Base-by-base conservation (phyloP, 1,139 yeast species). In the Debaryomycetaceae sp. region DNA sequence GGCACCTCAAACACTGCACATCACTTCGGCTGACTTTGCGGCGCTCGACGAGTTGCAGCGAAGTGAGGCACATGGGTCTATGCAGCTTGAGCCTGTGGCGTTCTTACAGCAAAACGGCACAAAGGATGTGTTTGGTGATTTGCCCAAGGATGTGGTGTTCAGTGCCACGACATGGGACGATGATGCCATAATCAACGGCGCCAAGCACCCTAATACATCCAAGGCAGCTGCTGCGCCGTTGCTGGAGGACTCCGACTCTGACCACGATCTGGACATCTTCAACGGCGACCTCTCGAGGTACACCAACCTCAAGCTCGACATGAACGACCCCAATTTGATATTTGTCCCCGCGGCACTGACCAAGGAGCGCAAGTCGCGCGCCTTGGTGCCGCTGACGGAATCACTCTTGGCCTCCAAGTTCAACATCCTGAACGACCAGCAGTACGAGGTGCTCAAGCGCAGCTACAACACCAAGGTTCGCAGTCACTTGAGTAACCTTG, bases 381-480 rank as follows among this genome's bases (percentile, higher is more conserved):
- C 73, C 4, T 29, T 59, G 14, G 53, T 73, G 3, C 83, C 85
- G 6, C 52, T 64, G 1, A 65, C 58, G 32, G 81, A 74, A 26
- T 66, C 64, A 36, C 49, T 65, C 20, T 43, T 81, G 23, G 69
- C 64, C 28, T 52, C 61, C 43, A 77, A 76, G 42, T 89, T 83
- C 57, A 83, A 85, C 50, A 71, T 89, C 23, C 88, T 96, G 7
- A 93, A 93, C 54, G 98, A 93, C 54, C 71, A 75, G 27, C 84
- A 83, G 28, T 93, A 93, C 52, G 95, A 85, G 37, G 58, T 82
- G 36, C 65, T 93, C 46, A 83, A 83, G 49, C 83, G 79, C 40
- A 89, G 88, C 45, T 88, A 89, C 52, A 94, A 86, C 50, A 80
- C 95, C 28, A 89, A 86, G 61, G 86, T 91, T 22, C 78, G 99